Evolutionary conservation across 768 basidiomycete species (phyloP).

Genomic region (Tephrocybe sp.): DNA sequence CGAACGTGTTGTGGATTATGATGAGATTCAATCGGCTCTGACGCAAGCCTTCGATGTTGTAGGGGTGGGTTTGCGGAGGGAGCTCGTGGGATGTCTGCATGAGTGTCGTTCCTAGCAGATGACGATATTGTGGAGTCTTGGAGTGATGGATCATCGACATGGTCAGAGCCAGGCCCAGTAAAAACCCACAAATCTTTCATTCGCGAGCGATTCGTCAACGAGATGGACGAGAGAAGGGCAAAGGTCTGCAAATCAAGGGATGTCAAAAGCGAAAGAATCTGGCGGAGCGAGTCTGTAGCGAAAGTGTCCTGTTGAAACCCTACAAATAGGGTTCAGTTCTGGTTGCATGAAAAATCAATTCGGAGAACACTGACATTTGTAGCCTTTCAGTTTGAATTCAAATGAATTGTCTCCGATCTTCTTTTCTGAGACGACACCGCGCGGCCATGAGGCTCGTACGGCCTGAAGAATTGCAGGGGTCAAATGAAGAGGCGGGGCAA

Average conservation of each 20-base stretch:
- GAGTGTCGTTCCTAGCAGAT: constrained; percentile 22
- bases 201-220: constrained; percentile 68
- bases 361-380: constrained; percentile 52
- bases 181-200: constrained; percentile 81
- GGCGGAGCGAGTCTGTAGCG: constrained; percentile 66
- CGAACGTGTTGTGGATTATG: constrained; percentile 28
- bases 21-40: constrained; percentile 25
- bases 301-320: constrained; percentile 81
- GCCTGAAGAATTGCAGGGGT: constrained; percentile 83
- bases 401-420: constrained; percentile 69
- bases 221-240: constrained; percentile 64
- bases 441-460: constrained; percentile 74
- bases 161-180: constrained; percentile 44
- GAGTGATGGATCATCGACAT: constrained; percentile 26
- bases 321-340: constrained; percentile 20
- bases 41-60: constrained; percentile 35
- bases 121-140: constrained; percentile 30
- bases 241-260: constrained; percentile 70
- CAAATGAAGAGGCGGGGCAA: constrained; percentile 70
- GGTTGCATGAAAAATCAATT: constrained; percentile 10
- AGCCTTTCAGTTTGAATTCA: constrained; percentile 82
- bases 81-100: constrained; percentile 19
- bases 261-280: constrained; percentile 64
- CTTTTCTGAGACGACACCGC: constrained; percentile 76
- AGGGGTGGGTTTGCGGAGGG: constrained; percentile 14